Conservation (phyloP, 2,329 filamentous ascomycete genomes). For the Colletotrichum sp. region DNA sequence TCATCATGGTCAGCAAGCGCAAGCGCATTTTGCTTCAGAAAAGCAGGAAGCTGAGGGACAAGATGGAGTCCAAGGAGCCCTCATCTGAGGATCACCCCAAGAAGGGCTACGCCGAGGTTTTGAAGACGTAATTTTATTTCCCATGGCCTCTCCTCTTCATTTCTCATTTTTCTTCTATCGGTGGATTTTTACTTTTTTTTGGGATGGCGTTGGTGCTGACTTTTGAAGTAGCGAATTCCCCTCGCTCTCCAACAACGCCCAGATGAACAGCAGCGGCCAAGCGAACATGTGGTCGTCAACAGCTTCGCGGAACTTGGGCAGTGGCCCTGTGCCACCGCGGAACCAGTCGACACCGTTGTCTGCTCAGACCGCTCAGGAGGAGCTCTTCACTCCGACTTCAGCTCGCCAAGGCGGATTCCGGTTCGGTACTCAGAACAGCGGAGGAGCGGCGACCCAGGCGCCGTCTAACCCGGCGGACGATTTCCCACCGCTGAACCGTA, state of each 20-base stretch:
- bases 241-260: conserved; percentile 66
- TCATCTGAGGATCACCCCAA: conserved; percentile 5
- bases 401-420: conserved; percentile 57
- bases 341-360: conserved; percentile 55
- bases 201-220: conserved; percentile 25
- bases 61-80: neutral
- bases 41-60: conserved; percentile 3
- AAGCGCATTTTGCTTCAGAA: conserved; percentile 14
- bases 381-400: conserved; percentile 46
- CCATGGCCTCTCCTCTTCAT: neutral
- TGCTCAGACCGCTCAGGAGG: conserved; percentile 56
- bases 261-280: conserved; percentile 53
- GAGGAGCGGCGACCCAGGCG: conserved; percentile 46
- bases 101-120: conserved; percentile 32
- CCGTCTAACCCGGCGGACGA: conserved; percentile 60
- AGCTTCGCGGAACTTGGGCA: conserved; percentile 50
- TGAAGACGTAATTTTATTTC: conserved; percentile 31
- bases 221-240: conserved; percentile 63
- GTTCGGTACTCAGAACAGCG: conserved; percentile 51
- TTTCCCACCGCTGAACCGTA: conserved; percentile 66
- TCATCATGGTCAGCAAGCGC: conserved; percentile 2
- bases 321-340: conserved; percentile 54
- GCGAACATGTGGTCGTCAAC: conserved; percentile 61
- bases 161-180: neutral
- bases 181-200: neutral